Percentiles rank a stretch among this genome's conserved stretches.
Conservation (phyloP, 1,284 basidiomycete species). For the Pulveroboletus sp. region DNA sequence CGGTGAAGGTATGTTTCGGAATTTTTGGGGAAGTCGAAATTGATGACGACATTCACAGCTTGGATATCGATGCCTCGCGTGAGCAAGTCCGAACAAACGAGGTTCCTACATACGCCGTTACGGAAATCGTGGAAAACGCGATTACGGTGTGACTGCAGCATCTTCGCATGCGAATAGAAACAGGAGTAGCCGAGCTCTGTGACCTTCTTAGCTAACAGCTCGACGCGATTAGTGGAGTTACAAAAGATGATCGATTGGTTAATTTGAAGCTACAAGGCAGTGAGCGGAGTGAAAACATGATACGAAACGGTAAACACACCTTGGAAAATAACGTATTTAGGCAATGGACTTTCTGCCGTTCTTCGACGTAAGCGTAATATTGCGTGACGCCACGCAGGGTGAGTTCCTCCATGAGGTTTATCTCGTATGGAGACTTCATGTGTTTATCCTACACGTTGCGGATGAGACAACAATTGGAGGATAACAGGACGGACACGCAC, state of each 20-base stretch:
- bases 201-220: constrained; percentile 98
- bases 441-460: constrained; percentile 80
- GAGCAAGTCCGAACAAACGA: constrained; percentile 95
- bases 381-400: constrained; percentile 98
- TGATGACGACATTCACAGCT: constrained; percentile 99
- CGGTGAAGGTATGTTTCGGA: constrained; percentile 98
- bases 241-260: constrained; percentile 99
- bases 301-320: constrained; percentile 47
- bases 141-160: constrained; percentile 98
- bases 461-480: constrained; percentile 5
- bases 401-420: constrained; percentile 99
- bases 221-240: constrained; percentile 99
- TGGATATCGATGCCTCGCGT: constrained; percentile 99
- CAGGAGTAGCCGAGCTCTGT: constrained; percentile 99
- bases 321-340: constrained; percentile 97
- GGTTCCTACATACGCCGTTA: constrained; percentile 95
- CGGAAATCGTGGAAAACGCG: constrained; percentile 99
- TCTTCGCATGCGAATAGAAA: constrained; percentile 99
- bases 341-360: constrained; percentile 99
- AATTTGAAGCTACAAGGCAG: constrained; percentile 86
- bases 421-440: constrained; percentile 96
- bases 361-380: constrained; percentile 99
- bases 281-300: constrained; percentile 7
- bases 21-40: constrained; percentile 99
- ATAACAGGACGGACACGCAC: constrained; percentile 42